Conservation (phyloP, 2,329 filamentous ascomycete genomes). For the Beauveria sp. region DNA sequence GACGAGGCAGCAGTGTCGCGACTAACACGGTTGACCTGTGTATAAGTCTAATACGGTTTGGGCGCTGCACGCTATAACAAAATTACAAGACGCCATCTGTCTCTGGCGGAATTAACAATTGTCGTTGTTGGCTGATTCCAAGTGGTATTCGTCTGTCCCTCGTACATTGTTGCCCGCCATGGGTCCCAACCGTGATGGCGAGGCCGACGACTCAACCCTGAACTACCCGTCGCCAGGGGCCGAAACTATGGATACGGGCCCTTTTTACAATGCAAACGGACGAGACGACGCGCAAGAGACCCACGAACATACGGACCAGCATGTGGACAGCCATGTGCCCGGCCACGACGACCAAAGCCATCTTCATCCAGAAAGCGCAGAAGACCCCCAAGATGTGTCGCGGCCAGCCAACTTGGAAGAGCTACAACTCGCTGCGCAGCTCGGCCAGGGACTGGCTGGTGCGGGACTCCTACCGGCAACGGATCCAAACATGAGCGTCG, state of each 20-base stretch:
- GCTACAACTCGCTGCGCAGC: slow-evolving; percentile 50
- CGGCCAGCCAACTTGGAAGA: slow-evolving; percentile 44
- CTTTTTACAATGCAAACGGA: slow-evolving; percentile 35
- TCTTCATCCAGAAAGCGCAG: slow-evolving; percentile 22
- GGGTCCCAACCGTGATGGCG: slow-evolving; percentile 27
- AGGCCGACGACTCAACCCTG: slow-evolving; percentile 28
- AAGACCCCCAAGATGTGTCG: slow-evolving; percentile 31
- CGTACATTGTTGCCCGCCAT: slow-evolving; percentile 17
- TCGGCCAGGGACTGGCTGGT: slow-evolving; percentile 45
- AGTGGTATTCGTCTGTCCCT: neutral
- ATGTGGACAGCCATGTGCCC: slow-evolving; percentile 2
- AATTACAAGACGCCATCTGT: neutral
- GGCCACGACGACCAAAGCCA: slow-evolving; percentile 21
- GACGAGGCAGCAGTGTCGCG: slow-evolving; percentile 3
- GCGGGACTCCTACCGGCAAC: slow-evolving; percentile 40
- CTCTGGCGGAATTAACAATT: neutral
- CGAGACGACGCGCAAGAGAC: slow-evolving; percentile 27
- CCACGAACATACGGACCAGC: slow-evolving; percentile 18
- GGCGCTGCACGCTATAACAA: neutral
- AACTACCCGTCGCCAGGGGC: slow-evolving; percentile 40
- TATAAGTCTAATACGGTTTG: neutral
- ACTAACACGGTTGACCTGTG: neutral
- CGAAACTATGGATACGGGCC: slow-evolving; percentile 34
- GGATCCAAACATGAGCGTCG: slow-evolving; percentile 36
- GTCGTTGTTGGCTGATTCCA: neutral